Evolutionary conservation across 2,329 filamentous ascomycete species (phyloP).

Genomic region (Diaporthe vexans): DNA sequence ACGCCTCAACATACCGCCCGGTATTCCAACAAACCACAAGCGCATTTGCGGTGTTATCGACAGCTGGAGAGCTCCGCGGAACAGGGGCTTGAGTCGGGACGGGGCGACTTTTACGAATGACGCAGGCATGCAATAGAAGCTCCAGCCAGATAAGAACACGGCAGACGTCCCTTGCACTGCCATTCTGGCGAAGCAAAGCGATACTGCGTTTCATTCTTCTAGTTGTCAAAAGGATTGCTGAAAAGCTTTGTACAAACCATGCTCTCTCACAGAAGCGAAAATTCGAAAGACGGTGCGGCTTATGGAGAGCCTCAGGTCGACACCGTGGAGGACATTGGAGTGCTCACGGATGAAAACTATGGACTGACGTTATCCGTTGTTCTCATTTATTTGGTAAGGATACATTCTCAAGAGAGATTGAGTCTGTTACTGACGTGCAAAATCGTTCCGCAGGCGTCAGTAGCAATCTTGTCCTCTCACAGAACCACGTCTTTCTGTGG

Average conservation of each 20-base stretch:
- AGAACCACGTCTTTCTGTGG: no score
- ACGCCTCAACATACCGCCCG: neutral
- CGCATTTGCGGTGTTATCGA: neutral
- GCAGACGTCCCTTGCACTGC: no score
- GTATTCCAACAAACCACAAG: neutral
- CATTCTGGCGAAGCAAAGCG: no score
- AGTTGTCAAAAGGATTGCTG: neutral
- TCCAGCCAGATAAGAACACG: neutral
- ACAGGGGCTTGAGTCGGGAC: neutral
- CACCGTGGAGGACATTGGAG: neutral
- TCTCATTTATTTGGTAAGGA: neutral
- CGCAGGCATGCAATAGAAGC: neutral
- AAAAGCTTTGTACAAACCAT: neutral
- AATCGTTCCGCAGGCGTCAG: neutral
- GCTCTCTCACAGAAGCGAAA: neutral
- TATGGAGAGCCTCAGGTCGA: neutral
- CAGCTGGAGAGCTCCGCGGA: neutral
- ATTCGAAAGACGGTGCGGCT: neutral
- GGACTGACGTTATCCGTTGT: constrained; percentile 12
- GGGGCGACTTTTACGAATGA: neutral
- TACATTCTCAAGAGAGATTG: neutral
- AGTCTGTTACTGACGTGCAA: neutral
- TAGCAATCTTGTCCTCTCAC: no score
- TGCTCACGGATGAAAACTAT: neutral
- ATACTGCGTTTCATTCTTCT: neutral